Base-by-base conservation (phyloP, 192 early-diverging fungal species). In the Geranomyces michiganensis region DNA sequence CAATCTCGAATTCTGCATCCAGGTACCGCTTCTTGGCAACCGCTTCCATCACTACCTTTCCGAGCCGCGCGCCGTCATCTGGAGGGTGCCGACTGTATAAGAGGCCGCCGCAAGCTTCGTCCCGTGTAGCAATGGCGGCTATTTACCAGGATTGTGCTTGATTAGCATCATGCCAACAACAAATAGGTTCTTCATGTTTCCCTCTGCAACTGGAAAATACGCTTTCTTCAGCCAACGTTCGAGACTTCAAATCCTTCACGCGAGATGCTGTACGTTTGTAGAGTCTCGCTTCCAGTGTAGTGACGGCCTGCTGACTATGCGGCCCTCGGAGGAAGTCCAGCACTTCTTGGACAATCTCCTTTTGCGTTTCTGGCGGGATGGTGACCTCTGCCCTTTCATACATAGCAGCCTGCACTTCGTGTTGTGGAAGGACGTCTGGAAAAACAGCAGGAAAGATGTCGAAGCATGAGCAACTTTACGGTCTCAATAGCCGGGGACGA, bases 1-100 rank as follows among this genome's bases (percentile, higher is more conserved):
- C 78, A 45, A 62, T 55, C 60, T 76, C 49, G 46, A 76, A 72
- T n/a, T 72, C 70, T 1, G 78, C 78, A 63, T 76, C 67, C 62
- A 70, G 15, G 30, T 76, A 60, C 6, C 78, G 74, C 21, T 33
- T 58, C 21, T 45, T 33, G 5, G 56, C 29, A 15, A 59, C 70
- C 8, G 72, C 51, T n/a, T 68, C 58, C 0, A 79, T 51, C 6
- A 79, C n/a, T 1, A 30, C 17, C 29, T 33, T 33, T 21, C 56
- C 78, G 22, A 79, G 64, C 8, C 48, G 44, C 55, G 46, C 13
- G 8, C 72, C 68, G 7, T 66, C 72, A 41, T 44, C n/a, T 31
- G 63, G 14, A 26, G 26, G 12, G 21, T 48, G 53, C 2, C 2
- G 19, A 61, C 58, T 6, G 12, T 0, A 60, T 71, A 47, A 27